These are phyloP conservation scores for Polyporus tsugae DNA, from an alignment of 1,284 basidiomycete species.

Conservation along the genomic window DNA sequence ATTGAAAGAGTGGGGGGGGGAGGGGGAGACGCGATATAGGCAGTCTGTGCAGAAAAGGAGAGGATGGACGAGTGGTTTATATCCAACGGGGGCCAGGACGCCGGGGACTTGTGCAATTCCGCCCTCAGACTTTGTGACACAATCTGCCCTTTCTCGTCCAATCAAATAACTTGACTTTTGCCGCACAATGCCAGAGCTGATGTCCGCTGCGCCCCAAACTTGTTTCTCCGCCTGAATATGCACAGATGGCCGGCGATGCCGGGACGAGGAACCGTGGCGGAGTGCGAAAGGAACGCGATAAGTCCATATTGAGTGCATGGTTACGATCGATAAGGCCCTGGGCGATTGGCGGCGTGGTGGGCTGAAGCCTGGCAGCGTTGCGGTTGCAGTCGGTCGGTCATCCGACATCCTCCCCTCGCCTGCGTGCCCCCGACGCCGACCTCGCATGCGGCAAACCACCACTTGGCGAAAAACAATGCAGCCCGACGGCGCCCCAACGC, in stretches of 20 bases:
- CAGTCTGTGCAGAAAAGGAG: conserved; percentile 25
- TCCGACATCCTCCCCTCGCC: conserved; percentile 20
- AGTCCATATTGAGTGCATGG: conserved; percentile 24
- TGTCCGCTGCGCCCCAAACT: conserved; percentile 7
- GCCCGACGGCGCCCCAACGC: not conserved
- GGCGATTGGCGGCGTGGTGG: not conserved
- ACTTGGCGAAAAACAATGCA: not conserved
- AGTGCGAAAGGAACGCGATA: conserved; percentile 21
- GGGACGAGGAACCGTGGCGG: conserved; percentile 20
- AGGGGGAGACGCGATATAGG: conserved; percentile 9
- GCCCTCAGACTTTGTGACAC: conserved; percentile 17
- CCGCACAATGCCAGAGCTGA: not conserved
- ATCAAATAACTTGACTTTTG: conserved; percentile 14
- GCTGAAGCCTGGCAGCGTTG: conserved; percentile 2
- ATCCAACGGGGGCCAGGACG: conserved; percentile 29
- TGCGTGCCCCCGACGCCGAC: not conserved
- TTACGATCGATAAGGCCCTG: conserved; percentile 32
- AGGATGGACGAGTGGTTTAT: conserved; percentile 26
- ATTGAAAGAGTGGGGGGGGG: conserved; percentile 2
- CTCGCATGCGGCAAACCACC: not conserved
- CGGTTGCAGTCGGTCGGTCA: conserved; percentile 11
- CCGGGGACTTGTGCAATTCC: conserved; percentile 24
- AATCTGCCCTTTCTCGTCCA: conserved; percentile 18
- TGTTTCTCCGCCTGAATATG: conserved; percentile 21
- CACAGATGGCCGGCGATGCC: conserved; percentile 15